These are phyloP conservation scores for Trametes pubescens DNA, from an alignment of 1,284 basidiomycete genomes.

Conservation along the genomic window DNA sequence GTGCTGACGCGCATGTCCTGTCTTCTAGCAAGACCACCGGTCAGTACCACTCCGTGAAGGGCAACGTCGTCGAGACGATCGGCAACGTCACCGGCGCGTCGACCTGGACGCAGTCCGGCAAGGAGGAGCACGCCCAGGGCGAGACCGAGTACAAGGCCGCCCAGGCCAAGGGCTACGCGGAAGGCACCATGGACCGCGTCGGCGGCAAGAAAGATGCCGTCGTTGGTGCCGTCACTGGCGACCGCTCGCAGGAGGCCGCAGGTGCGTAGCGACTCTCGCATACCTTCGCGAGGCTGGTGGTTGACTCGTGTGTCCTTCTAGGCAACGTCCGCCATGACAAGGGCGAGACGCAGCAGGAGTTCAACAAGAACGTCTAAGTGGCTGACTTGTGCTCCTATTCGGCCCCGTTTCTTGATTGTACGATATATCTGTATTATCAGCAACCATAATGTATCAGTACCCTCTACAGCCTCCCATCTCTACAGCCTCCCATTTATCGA, in stretches of 20 bases:
- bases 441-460: neutral
- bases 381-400: neutral
- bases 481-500: too few relatives aligned
- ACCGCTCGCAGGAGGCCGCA: conserved; percentile 63
- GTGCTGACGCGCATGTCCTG: neutral
- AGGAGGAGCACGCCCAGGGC: conserved; percentile 71
- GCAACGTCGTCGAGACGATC: conserved; percentile 64
- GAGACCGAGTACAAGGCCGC: conserved; percentile 68
- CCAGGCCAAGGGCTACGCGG: conserved; percentile 60
- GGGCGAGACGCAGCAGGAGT: conserved; percentile 61
- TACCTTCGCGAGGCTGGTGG: neutral
- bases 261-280: conserved; percentile 48
- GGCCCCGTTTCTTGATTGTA: neutral
- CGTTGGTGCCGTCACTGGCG: conserved; percentile 70
- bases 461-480: too few relatives aligned
- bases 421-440: neutral
- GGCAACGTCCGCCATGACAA: conserved; percentile 66
- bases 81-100: conserved; percentile 58
- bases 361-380: conserved; percentile 45
- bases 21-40: conserved; percentile 65
- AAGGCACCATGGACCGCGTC: conserved; percentile 66
- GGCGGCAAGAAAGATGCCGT: conserved; percentile 74
- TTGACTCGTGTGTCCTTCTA: conserved; percentile 27
- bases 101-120: conserved; percentile 62
- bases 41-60: conserved; percentile 68